Evolutionary conservation across 495 filamentous ascomycete species (phyloP).

Genomic region (Chaetomidium leptoderma): DNA sequence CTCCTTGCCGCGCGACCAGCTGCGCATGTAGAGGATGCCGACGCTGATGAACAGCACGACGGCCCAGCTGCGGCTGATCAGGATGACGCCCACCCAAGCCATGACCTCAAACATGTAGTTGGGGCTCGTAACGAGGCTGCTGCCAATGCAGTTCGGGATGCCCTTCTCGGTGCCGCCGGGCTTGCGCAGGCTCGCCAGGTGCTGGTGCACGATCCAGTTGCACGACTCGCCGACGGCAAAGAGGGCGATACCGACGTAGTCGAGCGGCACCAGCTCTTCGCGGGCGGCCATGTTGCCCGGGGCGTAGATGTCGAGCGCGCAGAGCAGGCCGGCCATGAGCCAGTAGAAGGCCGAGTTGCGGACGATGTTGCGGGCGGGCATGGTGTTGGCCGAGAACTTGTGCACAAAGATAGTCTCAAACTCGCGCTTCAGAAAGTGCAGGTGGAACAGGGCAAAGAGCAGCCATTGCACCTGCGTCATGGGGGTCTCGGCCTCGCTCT

Average conservation of each 20-base stretch:
- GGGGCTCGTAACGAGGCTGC: slow-evolving; percentile 82
- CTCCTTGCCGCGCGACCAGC: slow-evolving; percentile 93
- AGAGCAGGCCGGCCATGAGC: slow-evolving; percentile 73
- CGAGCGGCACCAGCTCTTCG: slow-evolving; percentile 41
- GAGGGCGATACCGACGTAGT: slow-evolving; percentile 60
- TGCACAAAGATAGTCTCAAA: slow-evolving; percentile 91
- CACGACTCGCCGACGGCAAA: slow-evolving; percentile 71
- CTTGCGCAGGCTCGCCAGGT: slow-evolving; percentile 68
- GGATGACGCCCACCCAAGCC: slow-evolving; percentile 74
- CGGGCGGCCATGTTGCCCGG: slow-evolving; percentile 59
- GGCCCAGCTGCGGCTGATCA: slow-evolving; percentile 71
- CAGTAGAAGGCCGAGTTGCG: slow-evolving; percentile 93
- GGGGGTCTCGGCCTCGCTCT: slow-evolving; percentile 36
- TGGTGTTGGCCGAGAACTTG: slow-evolving; percentile 89
- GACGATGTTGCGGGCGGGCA: slow-evolving; percentile 83
- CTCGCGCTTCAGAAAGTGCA: slow-evolving; percentile 95
- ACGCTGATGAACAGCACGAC: slow-evolving; percentile 66
- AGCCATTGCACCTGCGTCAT: slow-evolving; percentile 65
- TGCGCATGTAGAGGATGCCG: slow-evolving; percentile 69
- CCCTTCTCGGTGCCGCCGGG: slow-evolving; percentile 79
- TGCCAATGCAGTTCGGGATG: slow-evolving; percentile 84
- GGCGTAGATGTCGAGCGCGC: slow-evolving; percentile 79
- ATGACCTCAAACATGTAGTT: slow-evolving; percentile 95
- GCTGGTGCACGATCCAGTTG: slow-evolving; percentile 74
- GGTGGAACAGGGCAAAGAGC: slow-evolving; percentile 61